Evolutionary conservation across 345 rosid species (phyloP).

Genomic region (Salix udensis): DNA sequence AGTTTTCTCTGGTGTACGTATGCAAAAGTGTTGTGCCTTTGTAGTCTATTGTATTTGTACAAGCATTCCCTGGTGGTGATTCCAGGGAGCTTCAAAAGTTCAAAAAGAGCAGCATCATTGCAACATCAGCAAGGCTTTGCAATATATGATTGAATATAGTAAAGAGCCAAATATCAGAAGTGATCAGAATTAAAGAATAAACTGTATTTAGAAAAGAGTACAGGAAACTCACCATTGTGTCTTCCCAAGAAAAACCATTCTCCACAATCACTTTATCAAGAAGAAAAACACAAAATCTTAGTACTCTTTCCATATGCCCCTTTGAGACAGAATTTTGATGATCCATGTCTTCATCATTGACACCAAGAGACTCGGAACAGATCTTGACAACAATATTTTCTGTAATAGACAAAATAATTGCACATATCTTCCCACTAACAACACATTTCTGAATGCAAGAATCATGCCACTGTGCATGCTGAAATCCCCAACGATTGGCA

Average conservation of each 20-base stretch:
- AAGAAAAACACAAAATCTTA: constrained; percentile 68
- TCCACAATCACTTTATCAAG: constrained; percentile 58
- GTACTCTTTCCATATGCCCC: constrained; percentile 40
- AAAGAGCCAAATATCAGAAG: neutral
- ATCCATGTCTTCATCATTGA: constrained; percentile 13
- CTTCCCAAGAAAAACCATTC: constrained; percentile 65
- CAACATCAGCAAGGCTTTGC: neutral
- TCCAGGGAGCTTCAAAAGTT: neutral
- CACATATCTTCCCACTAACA: constrained; percentile 57
- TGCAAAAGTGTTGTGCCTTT: neutral
- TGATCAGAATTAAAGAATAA: neutral
- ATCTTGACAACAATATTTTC: constrained; percentile 40
- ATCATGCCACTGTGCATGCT: constrained; percentile 74
- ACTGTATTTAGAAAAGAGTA: neutral
- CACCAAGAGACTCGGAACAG: constrained; percentile 26
- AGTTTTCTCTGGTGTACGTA: neutral
- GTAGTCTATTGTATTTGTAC: neutral
- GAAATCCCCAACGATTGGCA: constrained; percentile 47
- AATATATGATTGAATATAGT: neutral
- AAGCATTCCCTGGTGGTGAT: neutral
- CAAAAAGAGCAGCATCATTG: neutral
- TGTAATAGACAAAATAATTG: constrained; percentile 56
- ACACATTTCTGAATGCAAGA: constrained; percentile 69
- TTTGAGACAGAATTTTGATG: constrained; percentile 28
- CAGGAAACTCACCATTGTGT: constrained; percentile 49